Evolutionary conservation across 768 basidiomycete species (phyloP).

Genomic region (Lactarius tabidus): DNA sequence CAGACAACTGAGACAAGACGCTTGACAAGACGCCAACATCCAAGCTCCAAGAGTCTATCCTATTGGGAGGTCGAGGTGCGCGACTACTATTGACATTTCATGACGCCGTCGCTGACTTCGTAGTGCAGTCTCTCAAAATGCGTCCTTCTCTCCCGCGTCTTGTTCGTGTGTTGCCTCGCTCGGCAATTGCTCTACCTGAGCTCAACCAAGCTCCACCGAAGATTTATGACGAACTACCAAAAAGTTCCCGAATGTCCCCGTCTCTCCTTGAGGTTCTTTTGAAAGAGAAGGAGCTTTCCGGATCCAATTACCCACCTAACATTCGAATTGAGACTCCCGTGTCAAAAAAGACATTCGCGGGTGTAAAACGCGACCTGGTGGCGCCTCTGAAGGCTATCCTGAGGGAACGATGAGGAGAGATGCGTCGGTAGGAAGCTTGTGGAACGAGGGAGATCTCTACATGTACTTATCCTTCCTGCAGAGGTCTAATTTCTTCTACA

Average conservation of each 20-base stretch:
- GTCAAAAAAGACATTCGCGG: slow-evolving; percentile 37
- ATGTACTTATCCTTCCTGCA: background rate
- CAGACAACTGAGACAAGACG: background rate
- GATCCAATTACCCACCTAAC: slow-evolving; percentile 44
- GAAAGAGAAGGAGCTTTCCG: slow-evolving; percentile 38
- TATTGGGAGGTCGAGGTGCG: background rate
- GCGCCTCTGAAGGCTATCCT: slow-evolving; percentile 39
- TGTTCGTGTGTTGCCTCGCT: slow-evolving; percentile 40
- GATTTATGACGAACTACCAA: slow-evolving; percentile 29
- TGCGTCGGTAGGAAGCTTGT: background rate
- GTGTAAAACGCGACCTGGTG: slow-evolving; percentile 38
- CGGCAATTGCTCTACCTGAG: slow-evolving; percentile 28
- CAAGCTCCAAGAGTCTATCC: background rate
- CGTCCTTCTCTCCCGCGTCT: slow-evolving; percentile 33
- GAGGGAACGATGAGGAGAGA: slow-evolving; percentile 30
- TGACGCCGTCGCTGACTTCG: background rate
- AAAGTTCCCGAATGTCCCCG: slow-evolving; percentile 12
- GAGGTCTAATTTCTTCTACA: background rate
- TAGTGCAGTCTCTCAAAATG: slow-evolving; percentile 27
- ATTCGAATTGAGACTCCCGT: slow-evolving; percentile 48
- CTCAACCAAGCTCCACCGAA: slow-evolving; percentile 25
- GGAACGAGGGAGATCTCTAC: background rate
- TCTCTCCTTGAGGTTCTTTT: slow-evolving; percentile 42
- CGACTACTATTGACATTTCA: background rate
- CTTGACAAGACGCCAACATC: no score